A percentile compares a stretch with the other conserved stretches of the same genome.
Conservation (phyloP, 2,329 filamentous ascomycete genomes). For the Alternaria burnsii region DNA sequence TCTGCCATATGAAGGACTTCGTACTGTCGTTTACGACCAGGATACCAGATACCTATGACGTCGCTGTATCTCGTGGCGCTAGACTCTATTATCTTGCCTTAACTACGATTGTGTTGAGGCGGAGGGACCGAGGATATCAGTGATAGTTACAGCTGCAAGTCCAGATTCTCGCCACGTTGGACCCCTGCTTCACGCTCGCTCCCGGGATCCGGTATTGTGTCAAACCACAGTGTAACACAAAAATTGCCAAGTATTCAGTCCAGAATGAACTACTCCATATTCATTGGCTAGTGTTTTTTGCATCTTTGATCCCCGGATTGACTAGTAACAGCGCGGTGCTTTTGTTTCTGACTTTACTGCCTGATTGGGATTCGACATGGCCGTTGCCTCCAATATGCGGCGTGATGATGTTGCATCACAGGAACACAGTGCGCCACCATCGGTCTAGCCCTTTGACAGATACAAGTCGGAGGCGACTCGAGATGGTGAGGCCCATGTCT, state of each 20-base stretch:
- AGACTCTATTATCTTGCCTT: background rate
- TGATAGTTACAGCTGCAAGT: background rate
- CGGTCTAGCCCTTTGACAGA: background rate
- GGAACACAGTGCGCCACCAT: background rate
- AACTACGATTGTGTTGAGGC: background rate
- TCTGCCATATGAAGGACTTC: slow-evolving; percentile 26
- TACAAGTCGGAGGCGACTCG: background rate
- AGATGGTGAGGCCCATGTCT: background rate
- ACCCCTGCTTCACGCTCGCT: background rate
- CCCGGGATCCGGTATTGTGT: background rate
- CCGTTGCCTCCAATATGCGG: background rate
- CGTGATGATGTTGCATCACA: background rate
- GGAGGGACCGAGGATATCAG: background rate
- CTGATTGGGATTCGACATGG: background rate
- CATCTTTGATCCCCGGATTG: background rate
- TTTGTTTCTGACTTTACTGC: background rate
- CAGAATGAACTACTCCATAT: background rate
- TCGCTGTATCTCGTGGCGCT: background rate
- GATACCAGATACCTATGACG: slow-evolving; percentile 2
- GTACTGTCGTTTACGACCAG: slow-evolving; percentile 4
- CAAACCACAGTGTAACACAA: background rate
- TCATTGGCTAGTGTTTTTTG: background rate
- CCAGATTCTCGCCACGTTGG: background rate
- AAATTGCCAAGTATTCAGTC: background rate
- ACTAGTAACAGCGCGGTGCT: background rate